Conservation (phyloP, 768 basidiomycete genomes). For the Serendipita sp. region DNA sequence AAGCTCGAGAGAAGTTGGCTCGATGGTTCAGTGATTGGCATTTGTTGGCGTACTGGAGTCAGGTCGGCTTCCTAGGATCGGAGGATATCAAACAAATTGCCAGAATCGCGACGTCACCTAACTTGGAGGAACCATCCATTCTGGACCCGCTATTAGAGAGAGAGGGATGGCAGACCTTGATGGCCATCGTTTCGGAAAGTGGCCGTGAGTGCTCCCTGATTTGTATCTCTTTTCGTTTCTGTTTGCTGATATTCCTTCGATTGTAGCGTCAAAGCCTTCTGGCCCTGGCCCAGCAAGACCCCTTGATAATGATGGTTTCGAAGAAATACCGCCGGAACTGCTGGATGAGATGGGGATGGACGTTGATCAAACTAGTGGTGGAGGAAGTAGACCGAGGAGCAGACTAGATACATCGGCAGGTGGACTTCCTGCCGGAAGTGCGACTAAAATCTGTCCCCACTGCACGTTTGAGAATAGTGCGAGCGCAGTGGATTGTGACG, state of each 20-base stretch:
- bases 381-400: slow-evolving; percentile 14
- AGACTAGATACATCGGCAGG: slow-evolving; percentile 14
- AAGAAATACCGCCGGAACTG: slow-evolving; percentile 66
- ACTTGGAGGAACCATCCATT: slow-evolving; percentile 39
- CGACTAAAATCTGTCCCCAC: slow-evolving; percentile 60
- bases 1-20: slow-evolving; percentile 25
- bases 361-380: slow-evolving; percentile 30
- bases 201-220: slow-evolving; percentile 38
- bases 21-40: slow-evolving; percentile 91
- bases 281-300: neutral
- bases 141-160: slow-evolving; percentile 51
- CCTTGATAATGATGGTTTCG: slow-evolving; percentile 13
- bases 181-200: slow-evolving; percentile 64
- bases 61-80: slow-evolving; percentile 43
- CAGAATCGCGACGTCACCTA: slow-evolving; percentile 44
- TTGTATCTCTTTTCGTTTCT: neutral
- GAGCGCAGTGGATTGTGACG: slow-evolving; percentile 70
- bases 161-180: slow-evolving; percentile 72
- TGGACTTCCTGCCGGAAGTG: slow-evolving; percentile 13
- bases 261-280: neutral
- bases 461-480: slow-evolving; percentile 82
- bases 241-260: neutral
- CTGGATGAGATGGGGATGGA: slow-evolving; percentile 58
- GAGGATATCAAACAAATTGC: slow-evolving; percentile 57
- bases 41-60: slow-evolving; percentile 66